Evolutionary conservation across 176 grass and related monocot species (phyloP).

Genomic region (Aegilops tauschii): DNA sequence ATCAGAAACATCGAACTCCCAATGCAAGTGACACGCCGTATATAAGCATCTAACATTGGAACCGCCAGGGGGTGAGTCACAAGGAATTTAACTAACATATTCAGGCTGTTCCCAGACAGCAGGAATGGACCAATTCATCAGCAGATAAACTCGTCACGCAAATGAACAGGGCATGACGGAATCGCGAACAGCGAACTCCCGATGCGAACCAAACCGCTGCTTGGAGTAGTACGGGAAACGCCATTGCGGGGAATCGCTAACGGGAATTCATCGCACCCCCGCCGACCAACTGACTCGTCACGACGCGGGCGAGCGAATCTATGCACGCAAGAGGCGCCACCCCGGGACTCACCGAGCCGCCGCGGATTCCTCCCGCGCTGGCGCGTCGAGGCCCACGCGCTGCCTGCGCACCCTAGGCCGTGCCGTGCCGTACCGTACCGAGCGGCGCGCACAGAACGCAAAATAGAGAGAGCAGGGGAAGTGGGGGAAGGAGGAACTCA

Average conservation of each 20-base stretch:
- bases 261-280: not conserved
- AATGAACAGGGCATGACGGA: not conserved
- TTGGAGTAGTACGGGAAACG: not conserved
- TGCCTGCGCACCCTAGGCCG: too few relatives aligned
- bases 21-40: not conserved
- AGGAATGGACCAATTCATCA: not conserved
- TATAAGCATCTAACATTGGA: not conserved
- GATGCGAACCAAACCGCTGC: too few relatives aligned
- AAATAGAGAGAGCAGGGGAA: not conserved
- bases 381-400: not conserved
- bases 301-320: not conserved
- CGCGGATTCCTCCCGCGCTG: not conserved
- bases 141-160: not conserved
- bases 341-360: too few relatives aligned
- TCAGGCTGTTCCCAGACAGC: not conserved
- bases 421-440: too few relatives aligned
- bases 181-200: not conserved
- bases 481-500: slow-evolving; percentile 17
- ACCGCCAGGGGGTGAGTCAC: not conserved
- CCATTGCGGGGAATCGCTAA: not conserved
- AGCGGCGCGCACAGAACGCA: not conserved
- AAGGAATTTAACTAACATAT: not conserved
- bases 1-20: not conserved
- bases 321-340: too few relatives aligned
- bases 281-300: not conserved